Percentiles rank a stretch among this genome's conserved stretches.
Evolutionary conservation across 2,329 filamentous ascomycete species (phyloP).

Genomic region (Diplodia intermedia): DNA sequence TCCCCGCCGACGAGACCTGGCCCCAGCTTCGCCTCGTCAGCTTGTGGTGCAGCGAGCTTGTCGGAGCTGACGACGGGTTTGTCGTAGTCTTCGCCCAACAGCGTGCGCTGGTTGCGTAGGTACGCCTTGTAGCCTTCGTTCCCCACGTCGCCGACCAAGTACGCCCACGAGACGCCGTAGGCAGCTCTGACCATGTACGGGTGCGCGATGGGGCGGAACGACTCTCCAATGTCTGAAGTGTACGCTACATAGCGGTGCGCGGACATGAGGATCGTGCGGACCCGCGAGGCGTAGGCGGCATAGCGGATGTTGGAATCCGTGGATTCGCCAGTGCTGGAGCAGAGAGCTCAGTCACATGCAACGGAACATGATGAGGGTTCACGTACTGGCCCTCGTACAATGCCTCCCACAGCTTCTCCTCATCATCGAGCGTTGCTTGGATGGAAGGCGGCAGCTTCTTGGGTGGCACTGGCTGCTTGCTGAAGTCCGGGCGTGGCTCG

Average conservation of each 20-base stretch:
- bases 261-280: slow-evolving; percentile 85
- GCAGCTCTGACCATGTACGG: slow-evolving; percentile 80
- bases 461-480: slow-evolving; percentile 53
- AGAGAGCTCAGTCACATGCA: background rate
- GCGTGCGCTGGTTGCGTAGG: slow-evolving; percentile 77
- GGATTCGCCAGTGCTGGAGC: slow-evolving; percentile 71
- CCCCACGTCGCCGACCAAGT: slow-evolving; percentile 86
- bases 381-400: slow-evolving; percentile 80
- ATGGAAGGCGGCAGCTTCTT: slow-evolving; percentile 62
- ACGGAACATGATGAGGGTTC: background rate
- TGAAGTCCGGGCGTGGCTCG: slow-evolving; percentile 57
- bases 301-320: slow-evolving; percentile 89
- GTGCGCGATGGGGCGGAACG: slow-evolving; percentile 90
- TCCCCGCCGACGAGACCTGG: slow-evolving; percentile 35
- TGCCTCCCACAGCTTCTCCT: slow-evolving; percentile 79
- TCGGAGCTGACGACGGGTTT: slow-evolving; percentile 42
- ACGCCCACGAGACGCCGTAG: slow-evolving; percentile 92
- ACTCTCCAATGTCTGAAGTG: slow-evolving; percentile 95
- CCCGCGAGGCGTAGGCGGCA: slow-evolving; percentile 85
- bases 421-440: slow-evolving; percentile 63
- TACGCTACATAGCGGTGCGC: slow-evolving; percentile 97
- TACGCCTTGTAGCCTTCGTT: slow-evolving; percentile 98
- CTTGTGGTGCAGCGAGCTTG: slow-evolving; percentile 29
- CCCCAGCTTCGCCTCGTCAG: slow-evolving; percentile 39
- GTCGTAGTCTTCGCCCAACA: slow-evolving; percentile 68